Base-by-base conservation (phyloP, 768 basidiomycete genomes). In the Rhodotorula taiwanensis region DNA sequence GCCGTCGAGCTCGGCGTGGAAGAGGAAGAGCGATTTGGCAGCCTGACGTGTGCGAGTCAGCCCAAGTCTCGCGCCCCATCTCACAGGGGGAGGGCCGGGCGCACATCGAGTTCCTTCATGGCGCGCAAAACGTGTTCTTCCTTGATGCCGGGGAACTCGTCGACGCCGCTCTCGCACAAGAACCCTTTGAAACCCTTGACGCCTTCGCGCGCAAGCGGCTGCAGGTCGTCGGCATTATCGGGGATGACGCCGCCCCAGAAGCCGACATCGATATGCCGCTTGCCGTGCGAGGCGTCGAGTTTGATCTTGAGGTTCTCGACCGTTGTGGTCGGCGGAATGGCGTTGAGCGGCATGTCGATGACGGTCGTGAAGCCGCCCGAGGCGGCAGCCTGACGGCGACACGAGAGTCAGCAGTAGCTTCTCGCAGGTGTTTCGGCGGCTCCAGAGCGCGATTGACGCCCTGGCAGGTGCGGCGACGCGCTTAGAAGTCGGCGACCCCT, bases 111-210 rank as follows among this genome's bases (percentile, higher is more conserved):
- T 55, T 84, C 80, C 45, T 79, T 77, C 85, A 97, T 87, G 7
- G 93, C 85, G 21, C 74, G 70, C 18, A 78, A 74, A 5, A 94
- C 77, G 73, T 97, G 87, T 16, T 74, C 70, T 72, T 86, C 87
- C 5, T 78, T 78, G 8, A 98, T 90, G 71, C 82, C 85, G 6
- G 93, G 94, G 74, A 99, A 98, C 79, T 99, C 93, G 65, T 95
- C 87, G 23, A 98, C 93, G 30, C 95, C 94, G 72, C 91, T 94
- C 69, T 94, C 86, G 65, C 93, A 92, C 69, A 97, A 78, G 76
- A 97, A 98, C 74, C 92, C 95, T 75, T 98, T 97, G 81, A 97
- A 97, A 1, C 94, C 94, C 77, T 86, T 88, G 34, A 95, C 87
- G 10, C 95, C 93, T 36, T 83, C 82, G 34, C 81, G 74, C 20